A percentile compares a stretch with the other conserved stretches of the same genome.
These are phyloP conservation scores for Phytophthora constricta DNA, from an alignment of 352 stramenopile species.

Conservation along the genomic window DNA sequence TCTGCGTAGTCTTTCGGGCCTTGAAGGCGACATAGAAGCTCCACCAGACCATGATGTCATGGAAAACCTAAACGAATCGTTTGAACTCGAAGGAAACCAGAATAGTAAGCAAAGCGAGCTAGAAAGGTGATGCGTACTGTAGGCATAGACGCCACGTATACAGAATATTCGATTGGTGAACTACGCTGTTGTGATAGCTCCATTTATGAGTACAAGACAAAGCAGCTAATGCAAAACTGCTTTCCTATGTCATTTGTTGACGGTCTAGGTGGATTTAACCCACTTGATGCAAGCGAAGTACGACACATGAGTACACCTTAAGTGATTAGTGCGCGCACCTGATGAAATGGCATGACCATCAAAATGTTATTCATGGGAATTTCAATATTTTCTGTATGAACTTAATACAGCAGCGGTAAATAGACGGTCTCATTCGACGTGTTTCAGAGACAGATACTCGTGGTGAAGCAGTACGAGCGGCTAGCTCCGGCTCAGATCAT, in stretches of 20 bases:
- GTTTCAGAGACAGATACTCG: not conserved
- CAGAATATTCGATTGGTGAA: not conserved
- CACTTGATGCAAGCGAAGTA: not conserved
- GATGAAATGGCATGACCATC: constrained; percentile 7
- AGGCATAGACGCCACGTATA: not conserved
- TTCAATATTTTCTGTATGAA: constrained; percentile 1
- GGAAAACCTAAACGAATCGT: not conserved
- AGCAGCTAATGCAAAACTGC: constrained; percentile 3
- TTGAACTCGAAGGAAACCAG: not conserved
- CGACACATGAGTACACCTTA: not conserved
- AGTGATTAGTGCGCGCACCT: constrained; percentile 2
- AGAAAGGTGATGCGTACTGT: not conserved
- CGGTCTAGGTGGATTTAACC: not conserved
- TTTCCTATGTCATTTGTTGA: not conserved
- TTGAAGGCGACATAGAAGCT: too few relatives aligned
- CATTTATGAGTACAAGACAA: constrained; percentile 1
- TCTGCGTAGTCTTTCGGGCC: too few relatives aligned
- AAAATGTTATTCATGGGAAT: constrained; percentile 1
- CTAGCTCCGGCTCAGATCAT: not conserved
- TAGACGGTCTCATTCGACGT: not conserved
- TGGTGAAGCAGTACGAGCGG: not conserved
- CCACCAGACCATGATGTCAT: too few relatives aligned
- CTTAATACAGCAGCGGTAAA: not conserved
- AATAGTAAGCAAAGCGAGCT: not conserved
- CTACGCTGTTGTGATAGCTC: not conserved